Conservation (phyloP, 768 basidiomycete species). For the Hygrophoropsis aurantiaca region DNA sequence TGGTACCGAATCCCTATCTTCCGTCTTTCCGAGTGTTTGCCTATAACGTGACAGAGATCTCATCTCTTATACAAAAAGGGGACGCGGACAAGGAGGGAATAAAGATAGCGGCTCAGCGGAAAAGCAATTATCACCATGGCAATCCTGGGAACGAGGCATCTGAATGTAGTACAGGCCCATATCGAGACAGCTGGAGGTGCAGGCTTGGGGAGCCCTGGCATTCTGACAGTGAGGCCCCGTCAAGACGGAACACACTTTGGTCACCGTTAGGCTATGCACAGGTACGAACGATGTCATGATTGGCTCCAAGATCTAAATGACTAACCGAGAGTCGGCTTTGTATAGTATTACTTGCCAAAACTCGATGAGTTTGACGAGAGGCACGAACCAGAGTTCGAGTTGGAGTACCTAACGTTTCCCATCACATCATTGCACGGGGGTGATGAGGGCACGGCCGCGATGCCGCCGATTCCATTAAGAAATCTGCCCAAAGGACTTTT, state of each 20-base stretch:
- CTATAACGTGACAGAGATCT: slow-evolving; percentile 66
- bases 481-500: slow-evolving; percentile 54
- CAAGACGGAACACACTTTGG: slow-evolving; percentile 66
- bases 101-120: slow-evolving; percentile 34
- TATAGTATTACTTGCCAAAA: slow-evolving; percentile 67
- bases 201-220: slow-evolving; percentile 58
- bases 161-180: slow-evolving; percentile 49
- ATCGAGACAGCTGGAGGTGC: slow-evolving; percentile 65
- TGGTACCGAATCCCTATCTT: slow-evolving; percentile 85
- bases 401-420: slow-evolving; percentile 78
- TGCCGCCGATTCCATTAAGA: slow-evolving; percentile 54
- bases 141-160: slow-evolving; percentile 42
- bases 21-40: slow-evolving; percentile 79
- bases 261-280: slow-evolving; percentile 84
- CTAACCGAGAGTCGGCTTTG: neutral
- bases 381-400: slow-evolving; percentile 58
- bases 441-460: slow-evolving; percentile 18
- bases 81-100: slow-evolving; percentile 18
- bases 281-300: slow-evolving; percentile 41
- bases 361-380: slow-evolving; percentile 48
- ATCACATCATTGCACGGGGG: slow-evolving; percentile 38
- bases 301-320: slow-evolving; percentile 8
- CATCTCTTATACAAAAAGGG: slow-evolving; percentile 3
- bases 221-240: slow-evolving; percentile 66
- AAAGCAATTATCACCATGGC: slow-evolving; percentile 51